These are phyloP conservation scores for Plantago ovata DNA, from an alignment of 257 asterid species.

Conservation along the genomic window DNA sequence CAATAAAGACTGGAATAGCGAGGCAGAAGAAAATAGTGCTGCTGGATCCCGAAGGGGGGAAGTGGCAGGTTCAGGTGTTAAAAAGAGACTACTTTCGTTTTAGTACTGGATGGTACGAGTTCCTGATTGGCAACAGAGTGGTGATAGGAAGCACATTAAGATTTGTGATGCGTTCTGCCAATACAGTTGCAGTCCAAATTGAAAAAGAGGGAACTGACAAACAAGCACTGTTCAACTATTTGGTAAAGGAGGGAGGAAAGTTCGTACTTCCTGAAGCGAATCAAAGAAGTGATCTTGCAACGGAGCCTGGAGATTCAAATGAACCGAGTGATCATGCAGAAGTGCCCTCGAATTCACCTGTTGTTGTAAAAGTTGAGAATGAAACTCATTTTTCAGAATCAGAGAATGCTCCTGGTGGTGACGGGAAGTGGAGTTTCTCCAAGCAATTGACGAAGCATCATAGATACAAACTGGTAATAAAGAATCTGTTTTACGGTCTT, in stretches of 20 bases:
- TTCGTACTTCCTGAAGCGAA: background rate
- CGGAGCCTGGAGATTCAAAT: background rate
- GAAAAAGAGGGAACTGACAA: background rate
- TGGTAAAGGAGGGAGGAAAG: background rate
- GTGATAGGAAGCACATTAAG: conserved; percentile 1
- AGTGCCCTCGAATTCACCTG: background rate
- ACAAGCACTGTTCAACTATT: background rate
- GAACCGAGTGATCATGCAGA: background rate
- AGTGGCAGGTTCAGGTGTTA: conserved; percentile 1
- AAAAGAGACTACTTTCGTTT: background rate
- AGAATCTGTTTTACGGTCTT: too few species aligned
- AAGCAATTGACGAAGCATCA: background rate
- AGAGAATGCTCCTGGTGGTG: background rate
- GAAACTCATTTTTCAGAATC: background rate
- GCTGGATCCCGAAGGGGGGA: background rate
- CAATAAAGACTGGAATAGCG: background rate
- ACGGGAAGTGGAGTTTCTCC: background rate
- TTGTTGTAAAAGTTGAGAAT: background rate
- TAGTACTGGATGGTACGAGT: conserved; percentile 12
- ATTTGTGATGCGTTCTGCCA: background rate
- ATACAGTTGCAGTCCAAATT: background rate
- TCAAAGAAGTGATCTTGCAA: background rate
- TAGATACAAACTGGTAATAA: background rate
- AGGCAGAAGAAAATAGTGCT: background rate
- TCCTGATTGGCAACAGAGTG: conserved; percentile 2